phyloP scores from a whole-genome alignment of 1,284 basidiomycete species.

The Marasmius fiardii region DNA sequence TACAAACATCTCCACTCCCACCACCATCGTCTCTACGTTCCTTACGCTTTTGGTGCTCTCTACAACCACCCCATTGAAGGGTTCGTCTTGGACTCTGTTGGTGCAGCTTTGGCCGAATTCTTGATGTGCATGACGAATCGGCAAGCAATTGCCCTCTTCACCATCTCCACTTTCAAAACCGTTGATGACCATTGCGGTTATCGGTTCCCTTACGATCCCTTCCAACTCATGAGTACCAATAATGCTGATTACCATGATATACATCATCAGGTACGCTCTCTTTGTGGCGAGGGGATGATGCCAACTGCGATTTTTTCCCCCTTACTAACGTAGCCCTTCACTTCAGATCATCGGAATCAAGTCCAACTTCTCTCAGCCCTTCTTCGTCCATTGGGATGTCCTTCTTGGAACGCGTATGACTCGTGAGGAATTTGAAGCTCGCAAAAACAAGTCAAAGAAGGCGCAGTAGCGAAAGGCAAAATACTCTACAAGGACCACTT shows the following conservation, averaged over 20 bases:
- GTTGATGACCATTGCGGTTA: constrained; percentile 99
- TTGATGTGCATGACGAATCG: constrained; percentile 74
- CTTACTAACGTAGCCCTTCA: constrained; percentile 8
- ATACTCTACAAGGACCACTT: neutral
- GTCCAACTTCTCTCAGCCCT: constrained; percentile 94
- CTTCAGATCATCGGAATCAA: constrained; percentile 85
- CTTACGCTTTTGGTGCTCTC: constrained; percentile 94
- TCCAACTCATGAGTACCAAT: constrained; percentile 88
- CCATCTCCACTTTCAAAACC: constrained; percentile 87
- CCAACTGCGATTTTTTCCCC: constrained; percentile 2
- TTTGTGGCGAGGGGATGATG: constrained; percentile 6
- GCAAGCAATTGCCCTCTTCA: constrained; percentile 85
- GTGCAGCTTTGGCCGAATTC: constrained; percentile 77
- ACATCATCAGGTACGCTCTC: constrained; percentile 77
- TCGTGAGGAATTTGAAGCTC: constrained; percentile 56
- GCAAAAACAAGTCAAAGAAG: constrained; percentile 31
- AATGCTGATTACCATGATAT: constrained; percentile 99
- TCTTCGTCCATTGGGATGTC: constrained; percentile 86
- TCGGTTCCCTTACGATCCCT: constrained; percentile 82
- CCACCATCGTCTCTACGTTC: constrained; percentile 96
- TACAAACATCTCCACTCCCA: constrained; percentile 93
- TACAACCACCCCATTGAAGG: constrained; percentile 99
- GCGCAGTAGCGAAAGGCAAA: neutral
- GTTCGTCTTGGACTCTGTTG: constrained; percentile 85
- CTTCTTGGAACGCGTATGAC: constrained; percentile 84